These are phyloP conservation scores for Cicer cuneatum DNA, from an alignment of 306 rosid genomes.

Conservation along the genomic window DNA sequence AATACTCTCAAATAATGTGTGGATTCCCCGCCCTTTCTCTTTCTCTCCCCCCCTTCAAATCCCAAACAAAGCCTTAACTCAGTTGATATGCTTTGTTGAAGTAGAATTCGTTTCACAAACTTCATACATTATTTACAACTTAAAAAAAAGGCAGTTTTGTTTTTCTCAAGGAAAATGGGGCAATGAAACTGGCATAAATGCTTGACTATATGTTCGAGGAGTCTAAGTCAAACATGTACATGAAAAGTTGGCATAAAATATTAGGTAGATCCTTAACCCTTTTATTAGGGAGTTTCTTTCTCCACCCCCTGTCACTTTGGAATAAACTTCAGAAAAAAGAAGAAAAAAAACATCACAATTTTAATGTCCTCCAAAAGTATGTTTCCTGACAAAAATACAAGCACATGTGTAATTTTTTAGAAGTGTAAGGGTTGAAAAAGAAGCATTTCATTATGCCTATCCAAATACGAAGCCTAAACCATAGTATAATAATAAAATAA, in stretches of 20 bases:
- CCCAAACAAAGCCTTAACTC: neutral
- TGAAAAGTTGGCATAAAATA: constrained; percentile 12
- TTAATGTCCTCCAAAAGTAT: too few species aligned
- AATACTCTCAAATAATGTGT: neutral
- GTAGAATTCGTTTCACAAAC: constrained; percentile 11
- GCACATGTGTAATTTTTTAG: too few species aligned
- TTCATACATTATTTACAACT: constrained; percentile 1
- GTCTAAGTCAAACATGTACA: constrained; percentile 9
- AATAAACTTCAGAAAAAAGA: too few species aligned
- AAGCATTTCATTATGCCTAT: constrained; percentile 3
- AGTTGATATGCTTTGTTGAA: neutral
- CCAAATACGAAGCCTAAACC: constrained; percentile 12
- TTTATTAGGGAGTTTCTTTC: too few species aligned
- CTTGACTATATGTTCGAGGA: neutral
- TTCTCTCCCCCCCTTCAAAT: neutral
- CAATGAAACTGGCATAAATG: neutral
- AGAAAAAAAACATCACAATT: too few species aligned
- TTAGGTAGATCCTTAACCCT: neutral
- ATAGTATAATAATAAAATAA: constrained; percentile 5
- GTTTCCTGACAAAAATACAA: too few species aligned
- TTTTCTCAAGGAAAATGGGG: neutral
- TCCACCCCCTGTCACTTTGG: too few species aligned
- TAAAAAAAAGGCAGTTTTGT: neutral
- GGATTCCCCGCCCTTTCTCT: neutral
- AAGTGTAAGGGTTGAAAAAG: too few species aligned